Base-by-base conservation (phyloP, 2,329 filamentous ascomycete genomes). In the Pezicula carpinea region DNA sequence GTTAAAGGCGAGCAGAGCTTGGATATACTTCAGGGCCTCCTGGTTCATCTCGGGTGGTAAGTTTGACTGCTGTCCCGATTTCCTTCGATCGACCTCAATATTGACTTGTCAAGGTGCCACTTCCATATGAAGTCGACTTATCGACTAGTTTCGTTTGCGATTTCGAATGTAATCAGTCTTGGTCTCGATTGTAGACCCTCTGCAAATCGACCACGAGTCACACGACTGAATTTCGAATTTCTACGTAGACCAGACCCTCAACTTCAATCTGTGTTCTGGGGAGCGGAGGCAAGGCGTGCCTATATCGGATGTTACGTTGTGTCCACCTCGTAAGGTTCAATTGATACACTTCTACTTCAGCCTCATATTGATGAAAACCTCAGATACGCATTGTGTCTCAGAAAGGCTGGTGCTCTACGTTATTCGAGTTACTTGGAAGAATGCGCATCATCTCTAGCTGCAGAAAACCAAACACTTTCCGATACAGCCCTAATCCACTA, bases 41-140 rank as follows among this genome's bases (percentile, higher is more conserved):
- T 48, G 22, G 46, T 48, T 7, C 34, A 48, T 39, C 32, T 48
- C 15, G 42, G 29, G 15, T 48, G 46, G 46, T 48, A 26, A 35
- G 41, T 17, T 33, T 17, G 15, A 21, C 11, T 23, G 14, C 36
- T 15, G 21, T n/a, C 31, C 17, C 31, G 29, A 26, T 21, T n/a
- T 32, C 7, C 5, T 23, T 38, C 21, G 14, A 21, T 21, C 33
- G 6, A 29, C 45, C 23, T 26, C 4, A 26, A 26, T 26, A 26
- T 26, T 8, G 44, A 21, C 33, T 29, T 45, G n/a, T 22, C 17
- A 44, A 48, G 46, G 46, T 48, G 41, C 26, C 46, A 48, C 19
- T 14, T 48, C 17, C 40, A 48, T 48, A 26, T 48, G 19, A 48
- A 48, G 36, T 45, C 46, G n/a, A 23, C 41, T n/a, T 44, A 36